phyloP scores from a whole-genome alignment of 2,329 filamentous ascomycete species.

The Aspergillus persii region DNA sequence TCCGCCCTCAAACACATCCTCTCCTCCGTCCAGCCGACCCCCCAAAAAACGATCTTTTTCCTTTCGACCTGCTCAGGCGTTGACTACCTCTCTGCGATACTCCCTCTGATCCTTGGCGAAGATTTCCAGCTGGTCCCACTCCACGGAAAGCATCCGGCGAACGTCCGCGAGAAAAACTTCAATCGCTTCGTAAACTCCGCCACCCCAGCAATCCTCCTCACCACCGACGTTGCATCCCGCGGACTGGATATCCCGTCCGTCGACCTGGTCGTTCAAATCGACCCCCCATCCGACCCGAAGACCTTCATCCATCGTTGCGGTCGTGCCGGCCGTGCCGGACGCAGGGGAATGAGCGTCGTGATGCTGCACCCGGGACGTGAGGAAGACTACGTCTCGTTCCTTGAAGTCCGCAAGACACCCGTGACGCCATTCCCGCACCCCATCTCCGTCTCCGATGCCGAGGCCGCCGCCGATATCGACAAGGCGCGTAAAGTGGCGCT shows the following conservation, averaged over 20 bases:
- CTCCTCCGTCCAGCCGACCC: constrained; percentile 65
- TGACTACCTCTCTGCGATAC: constrained; percentile 83
- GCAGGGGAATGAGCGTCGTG: constrained; percentile 77
- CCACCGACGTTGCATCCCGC: constrained; percentile 86
- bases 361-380: constrained; percentile 82
- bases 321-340: constrained; percentile 61
- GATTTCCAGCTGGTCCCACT: constrained; percentile 72
- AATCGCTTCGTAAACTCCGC: constrained; percentile 72
- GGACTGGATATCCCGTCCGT: constrained; percentile 90
- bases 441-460: constrained; percentile 57
- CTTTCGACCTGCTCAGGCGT: constrained; percentile 91
- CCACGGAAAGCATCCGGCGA: constrained; percentile 87
- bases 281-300: constrained; percentile 83
- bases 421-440: constrained; percentile 64
- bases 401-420: constrained; percentile 83
- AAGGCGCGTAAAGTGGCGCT: constrained; percentile 59
- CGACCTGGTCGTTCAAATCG: constrained; percentile 85
- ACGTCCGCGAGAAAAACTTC: constrained; percentile 86
- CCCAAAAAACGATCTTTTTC: constrained; percentile 86
- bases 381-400: constrained; percentile 84
- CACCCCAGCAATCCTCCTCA: constrained; percentile 77
- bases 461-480: constrained; percentile 58
- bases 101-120: constrained; percentile 69
- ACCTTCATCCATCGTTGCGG: constrained; percentile 69
- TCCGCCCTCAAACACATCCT: constrained; percentile 71